These are phyloP conservation scores for Ophiocytium majus DNA, from an alignment of 352 stramenopile genomes.

Conservation along the genomic window DNA sequence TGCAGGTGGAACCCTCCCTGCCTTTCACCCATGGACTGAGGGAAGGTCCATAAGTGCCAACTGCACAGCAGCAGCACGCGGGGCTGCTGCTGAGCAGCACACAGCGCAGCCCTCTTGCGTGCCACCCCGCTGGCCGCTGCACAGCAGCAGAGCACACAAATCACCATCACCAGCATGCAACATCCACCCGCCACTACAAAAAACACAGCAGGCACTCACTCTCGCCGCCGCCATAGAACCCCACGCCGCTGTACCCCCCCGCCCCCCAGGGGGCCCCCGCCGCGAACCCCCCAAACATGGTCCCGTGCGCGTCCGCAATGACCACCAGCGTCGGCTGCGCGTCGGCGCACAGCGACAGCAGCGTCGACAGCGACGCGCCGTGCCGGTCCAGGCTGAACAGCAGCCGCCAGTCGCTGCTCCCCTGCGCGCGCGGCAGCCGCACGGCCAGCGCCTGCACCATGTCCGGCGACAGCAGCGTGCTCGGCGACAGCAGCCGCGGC, in stretches of 20 bases:
- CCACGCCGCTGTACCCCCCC: background rate
- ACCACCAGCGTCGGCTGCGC: slow-evolving; percentile 42
- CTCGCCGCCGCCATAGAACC: background rate
- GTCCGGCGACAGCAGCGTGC: slow-evolving; percentile 16
- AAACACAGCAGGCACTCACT: background rate
- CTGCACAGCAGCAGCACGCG: too few relatives aligned
- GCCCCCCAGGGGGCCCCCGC: slow-evolving; percentile 30
- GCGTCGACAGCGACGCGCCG: slow-evolving; percentile 30
- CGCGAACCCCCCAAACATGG: slow-evolving; percentile 39
- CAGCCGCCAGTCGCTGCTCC: slow-evolving; percentile 25
- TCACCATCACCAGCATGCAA: too few relatives aligned
- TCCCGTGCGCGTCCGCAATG: slow-evolving; percentile 22
- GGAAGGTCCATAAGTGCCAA: too few relatives aligned
- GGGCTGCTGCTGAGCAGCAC: background rate
- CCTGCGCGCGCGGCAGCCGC: slow-evolving; percentile 27
- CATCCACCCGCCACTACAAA: too few relatives aligned
- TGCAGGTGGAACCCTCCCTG: background rate
- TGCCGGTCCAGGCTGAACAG: slow-evolving; percentile 40
- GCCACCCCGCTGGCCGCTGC: background rate
- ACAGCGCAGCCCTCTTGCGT: background rate
- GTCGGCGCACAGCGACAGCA: slow-evolving; percentile 31
- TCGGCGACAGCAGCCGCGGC: slow-evolving; percentile 16
- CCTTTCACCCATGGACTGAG: background rate
- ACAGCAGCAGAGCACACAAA: background rate
- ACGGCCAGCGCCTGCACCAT: slow-evolving; percentile 23